Evolutionary conservation across 2,329 filamentous ascomycete genomes (phyloP).

Genomic region (Aspergillaceae sp.): DNA sequence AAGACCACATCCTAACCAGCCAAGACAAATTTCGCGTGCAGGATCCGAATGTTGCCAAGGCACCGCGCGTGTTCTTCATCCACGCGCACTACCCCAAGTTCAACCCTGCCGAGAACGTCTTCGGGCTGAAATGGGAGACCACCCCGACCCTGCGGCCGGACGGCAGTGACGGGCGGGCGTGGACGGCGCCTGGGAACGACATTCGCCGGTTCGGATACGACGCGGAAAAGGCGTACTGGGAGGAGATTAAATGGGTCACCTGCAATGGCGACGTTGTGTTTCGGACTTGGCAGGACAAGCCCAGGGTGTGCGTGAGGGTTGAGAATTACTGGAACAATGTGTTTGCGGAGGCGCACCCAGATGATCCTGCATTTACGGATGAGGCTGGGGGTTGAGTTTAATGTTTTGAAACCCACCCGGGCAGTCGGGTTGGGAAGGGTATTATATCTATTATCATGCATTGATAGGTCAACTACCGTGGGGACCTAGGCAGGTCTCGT

Average conservation of each 20-base stretch:
- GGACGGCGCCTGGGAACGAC: constrained; percentile 26
- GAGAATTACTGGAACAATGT: constrained; percentile 28
- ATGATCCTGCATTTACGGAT: constrained; percentile 23
- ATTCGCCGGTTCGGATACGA: constrained; percentile 32
- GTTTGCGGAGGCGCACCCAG: constrained; percentile 25
- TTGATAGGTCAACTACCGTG: background rate
- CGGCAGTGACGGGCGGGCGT: constrained; percentile 28
- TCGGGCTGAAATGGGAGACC: constrained; percentile 30
- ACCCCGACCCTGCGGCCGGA: constrained; percentile 28
- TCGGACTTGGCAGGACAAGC: constrained; percentile 26
- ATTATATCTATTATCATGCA: background rate
- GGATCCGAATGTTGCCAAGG: constrained; percentile 20
- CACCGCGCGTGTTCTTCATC: constrained; percentile 31
- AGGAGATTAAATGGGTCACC: constrained; percentile 33
- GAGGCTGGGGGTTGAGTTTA: too few species aligned
- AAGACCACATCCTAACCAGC: constrained; percentile 27
- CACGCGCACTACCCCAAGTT: constrained; percentile 37
- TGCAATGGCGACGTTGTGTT: constrained; percentile 30
- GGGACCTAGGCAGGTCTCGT: too few species aligned
- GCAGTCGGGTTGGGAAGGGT: too few species aligned
- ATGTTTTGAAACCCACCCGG: too few species aligned
- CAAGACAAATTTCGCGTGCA: constrained; percentile 26
- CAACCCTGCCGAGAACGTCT: constrained; percentile 32
- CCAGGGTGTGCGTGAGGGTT: constrained; percentile 21
- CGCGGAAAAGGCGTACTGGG: constrained; percentile 32